Conservation (phyloP, 129 eudicot genomes). For the Gnaphalium uliginosum region DNA sequence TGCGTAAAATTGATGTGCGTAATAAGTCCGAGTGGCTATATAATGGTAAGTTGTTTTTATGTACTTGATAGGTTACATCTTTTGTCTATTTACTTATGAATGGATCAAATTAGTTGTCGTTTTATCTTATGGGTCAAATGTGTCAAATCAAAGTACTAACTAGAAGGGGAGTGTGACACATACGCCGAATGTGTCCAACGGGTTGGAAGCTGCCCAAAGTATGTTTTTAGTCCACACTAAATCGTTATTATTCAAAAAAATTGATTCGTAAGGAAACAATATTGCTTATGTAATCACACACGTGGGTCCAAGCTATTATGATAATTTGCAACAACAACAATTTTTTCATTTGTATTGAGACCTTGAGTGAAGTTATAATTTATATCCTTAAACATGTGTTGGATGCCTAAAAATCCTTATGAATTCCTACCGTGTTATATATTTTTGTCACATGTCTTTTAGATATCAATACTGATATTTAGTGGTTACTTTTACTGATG, state of each 20-base stretch:
- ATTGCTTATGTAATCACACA: not conserved
- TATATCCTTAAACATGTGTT: not conserved
- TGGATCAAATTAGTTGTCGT: not conserved
- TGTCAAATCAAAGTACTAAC: not conserved
- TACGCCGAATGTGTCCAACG: not conserved
- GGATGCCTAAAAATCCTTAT: not conserved
- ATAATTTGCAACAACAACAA: not conserved
- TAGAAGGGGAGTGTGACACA: not conserved
- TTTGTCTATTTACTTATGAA: not conserved
- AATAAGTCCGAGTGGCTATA: conserved; percentile 93
- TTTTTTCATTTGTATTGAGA: not conserved
- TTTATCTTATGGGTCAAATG: not conserved
- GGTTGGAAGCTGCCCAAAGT: not conserved
- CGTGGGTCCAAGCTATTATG: not conserved
- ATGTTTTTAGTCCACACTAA: not conserved
- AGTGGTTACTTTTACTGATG: conserved; percentile 2
- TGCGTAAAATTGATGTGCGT: conserved; percentile 70
- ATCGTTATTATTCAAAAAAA: not conserved
- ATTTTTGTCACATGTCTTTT: not conserved
- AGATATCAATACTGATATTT: conserved; percentile 5
- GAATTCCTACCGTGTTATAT: not conserved
- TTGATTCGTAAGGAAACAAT: not conserved
- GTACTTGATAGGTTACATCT: not conserved
- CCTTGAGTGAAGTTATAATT: not conserved
- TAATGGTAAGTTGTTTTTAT: conserved; percentile 54